These are phyloP conservation scores for Acacia melanoxylon DNA, from an alignment of 306 rosid genomes.

Conservation along the genomic window DNA sequence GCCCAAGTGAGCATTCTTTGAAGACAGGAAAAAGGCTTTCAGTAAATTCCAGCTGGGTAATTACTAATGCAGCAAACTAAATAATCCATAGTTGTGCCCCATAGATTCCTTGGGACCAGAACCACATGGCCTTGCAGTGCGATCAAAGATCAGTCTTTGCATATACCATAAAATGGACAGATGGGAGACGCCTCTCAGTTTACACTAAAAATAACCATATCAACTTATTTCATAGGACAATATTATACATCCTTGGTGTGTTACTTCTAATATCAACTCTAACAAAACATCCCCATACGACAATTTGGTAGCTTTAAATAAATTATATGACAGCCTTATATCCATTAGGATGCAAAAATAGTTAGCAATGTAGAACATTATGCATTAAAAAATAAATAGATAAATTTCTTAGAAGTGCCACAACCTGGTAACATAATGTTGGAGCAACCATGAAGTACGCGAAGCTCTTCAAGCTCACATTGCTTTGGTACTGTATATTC, in stretches of 20 bases:
- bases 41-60: not conserved
- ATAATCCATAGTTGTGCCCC: not conserved
- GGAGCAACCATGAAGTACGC: slow-evolving; percentile 97
- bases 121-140: not conserved
- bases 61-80: not conserved
- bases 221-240: not conserved
- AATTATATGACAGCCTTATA: slow-evolving; percentile 14
- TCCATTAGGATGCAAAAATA: slow-evolving; percentile 10
- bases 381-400: slow-evolving; percentile 8
- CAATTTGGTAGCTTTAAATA: slow-evolving; percentile 9
- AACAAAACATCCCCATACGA: slow-evolving; percentile 10
- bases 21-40: not conserved
- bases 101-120: not conserved
- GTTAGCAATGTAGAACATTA: not conserved
- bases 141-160: not conserved
- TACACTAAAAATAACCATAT: not conserved
- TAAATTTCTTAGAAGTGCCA: slow-evolving; percentile 14
- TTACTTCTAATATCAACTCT: not conserved
- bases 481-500: slow-evolving; percentile 42
- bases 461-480: slow-evolving; percentile 63
- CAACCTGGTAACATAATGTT: slow-evolving; percentile 95
- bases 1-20: not conserved
- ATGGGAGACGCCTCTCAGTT: not conserved
- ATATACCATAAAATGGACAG: not conserved
- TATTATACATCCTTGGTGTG: slow-evolving; percentile 6